phyloP scores from a whole-genome alignment of 306 rosid genomes.

The Casuarina glauca region DNA sequence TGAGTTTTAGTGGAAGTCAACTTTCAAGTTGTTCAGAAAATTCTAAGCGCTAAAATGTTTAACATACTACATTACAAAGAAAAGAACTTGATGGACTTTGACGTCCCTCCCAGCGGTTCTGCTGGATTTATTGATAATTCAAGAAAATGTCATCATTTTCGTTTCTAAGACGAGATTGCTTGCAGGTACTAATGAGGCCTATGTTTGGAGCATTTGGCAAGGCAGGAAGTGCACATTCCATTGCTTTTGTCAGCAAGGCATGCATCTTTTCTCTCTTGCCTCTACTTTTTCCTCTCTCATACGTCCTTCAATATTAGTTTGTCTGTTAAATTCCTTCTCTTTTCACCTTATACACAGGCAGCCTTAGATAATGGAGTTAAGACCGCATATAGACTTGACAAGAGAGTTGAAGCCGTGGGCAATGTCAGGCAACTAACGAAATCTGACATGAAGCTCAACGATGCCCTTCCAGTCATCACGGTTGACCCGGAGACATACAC shows the following conservation, averaged over 20 bases:
- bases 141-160: neutral
- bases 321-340: neutral
- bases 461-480: constrained; percentile 71
- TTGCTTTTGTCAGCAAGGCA: constrained; percentile 95
- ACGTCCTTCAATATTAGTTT: constrained; percentile 9
- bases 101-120: neutral
- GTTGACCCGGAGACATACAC: constrained; percentile 86
- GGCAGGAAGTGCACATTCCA: constrained; percentile 72
- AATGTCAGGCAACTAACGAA: constrained; percentile 70
- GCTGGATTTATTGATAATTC: constrained; percentile 9
- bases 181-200: constrained; percentile 84
- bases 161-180: neutral
- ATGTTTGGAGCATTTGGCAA: constrained; percentile 92
- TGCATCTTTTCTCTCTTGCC: constrained; percentile 32
- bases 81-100: too few species aligned
- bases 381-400: constrained; percentile 59
- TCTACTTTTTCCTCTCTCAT: neutral
- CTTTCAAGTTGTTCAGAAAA: neutral
- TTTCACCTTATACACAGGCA: constrained; percentile 44
- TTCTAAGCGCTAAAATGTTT: neutral
- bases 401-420: constrained; percentile 68
- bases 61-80: neutral
- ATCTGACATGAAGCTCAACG: constrained; percentile 85
- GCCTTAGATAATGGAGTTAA: constrained; percentile 58
- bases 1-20: neutral